Conservation (phyloP, 331 rosid species). For the Ulmus americana region DNA sequence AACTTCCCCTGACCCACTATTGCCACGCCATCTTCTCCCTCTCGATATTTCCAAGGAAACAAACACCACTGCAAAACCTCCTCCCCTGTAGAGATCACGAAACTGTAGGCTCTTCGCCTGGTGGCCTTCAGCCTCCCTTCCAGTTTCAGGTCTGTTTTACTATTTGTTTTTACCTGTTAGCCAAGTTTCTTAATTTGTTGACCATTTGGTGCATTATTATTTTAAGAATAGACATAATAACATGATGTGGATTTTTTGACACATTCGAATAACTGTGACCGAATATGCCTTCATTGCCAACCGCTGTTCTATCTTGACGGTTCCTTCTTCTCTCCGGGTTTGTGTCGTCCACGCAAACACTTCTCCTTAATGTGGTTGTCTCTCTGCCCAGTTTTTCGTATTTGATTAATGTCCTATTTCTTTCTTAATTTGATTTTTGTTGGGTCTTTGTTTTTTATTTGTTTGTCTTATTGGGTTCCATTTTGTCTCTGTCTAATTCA, state of each 20-base stretch:
- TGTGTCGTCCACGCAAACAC: neutral
- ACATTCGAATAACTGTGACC: conserved; percentile 34
- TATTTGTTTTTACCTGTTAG: neutral
- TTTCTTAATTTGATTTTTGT: neutral
- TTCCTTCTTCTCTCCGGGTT: conserved; percentile 8
- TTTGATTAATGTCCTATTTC: conserved; percentile 6
- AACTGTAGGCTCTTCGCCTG: conserved; percentile 9
- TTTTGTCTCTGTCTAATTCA: neutral
- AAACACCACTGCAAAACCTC: neutral
- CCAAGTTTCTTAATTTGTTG: neutral
- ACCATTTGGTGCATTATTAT: neutral
- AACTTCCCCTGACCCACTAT: neutral
- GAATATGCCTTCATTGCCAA: conserved; percentile 46
- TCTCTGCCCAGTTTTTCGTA: conserved; percentile 1
- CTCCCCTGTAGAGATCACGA: neutral
- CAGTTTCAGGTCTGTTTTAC: neutral
- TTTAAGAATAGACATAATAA: too few species aligned
- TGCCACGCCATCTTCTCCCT: neutral
- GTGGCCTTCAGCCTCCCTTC: neutral
- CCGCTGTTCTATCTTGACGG: conserved; percentile 20
- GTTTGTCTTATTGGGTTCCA: neutral
- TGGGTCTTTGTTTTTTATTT: conserved; percentile 10
- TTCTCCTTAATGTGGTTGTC: neutral
- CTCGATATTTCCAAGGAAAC: conserved; percentile 6
- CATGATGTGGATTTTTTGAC: conserved; percentile 17